Evolutionary conservation across 2,329 filamentous ascomycete genomes (phyloP).

Genomic region (Talaromyces sp.): DNA sequence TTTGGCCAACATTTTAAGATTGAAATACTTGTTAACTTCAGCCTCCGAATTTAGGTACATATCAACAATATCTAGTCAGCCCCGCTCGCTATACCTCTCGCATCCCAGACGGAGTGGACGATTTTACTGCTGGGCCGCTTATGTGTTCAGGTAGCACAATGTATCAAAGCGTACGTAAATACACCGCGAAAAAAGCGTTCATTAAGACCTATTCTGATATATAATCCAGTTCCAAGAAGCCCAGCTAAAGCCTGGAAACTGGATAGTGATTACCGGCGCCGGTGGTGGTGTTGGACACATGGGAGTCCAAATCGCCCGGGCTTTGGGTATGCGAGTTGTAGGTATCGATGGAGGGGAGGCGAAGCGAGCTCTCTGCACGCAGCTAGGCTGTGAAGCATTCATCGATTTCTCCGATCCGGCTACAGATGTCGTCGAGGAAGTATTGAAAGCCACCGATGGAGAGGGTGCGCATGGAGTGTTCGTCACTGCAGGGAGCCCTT

Average conservation of each 20-base stretch:
- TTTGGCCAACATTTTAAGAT: neutral
- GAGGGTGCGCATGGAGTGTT: slow-evolving; percentile 1
- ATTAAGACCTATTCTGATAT: neutral
- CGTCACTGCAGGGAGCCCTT: neutral
- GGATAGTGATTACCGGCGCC: slow-evolving; percentile 1
- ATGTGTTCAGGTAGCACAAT: slow-evolving; percentile 3
- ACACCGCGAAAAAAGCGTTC: neutral
- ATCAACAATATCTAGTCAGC: slow-evolving; percentile 2
- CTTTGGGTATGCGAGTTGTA: slow-evolving; percentile 1
- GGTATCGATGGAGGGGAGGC: slow-evolving; percentile 27
- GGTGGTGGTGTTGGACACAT: slow-evolving; percentile 5
- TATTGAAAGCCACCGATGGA: neutral
- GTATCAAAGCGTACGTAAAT: neutral
- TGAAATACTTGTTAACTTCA: neutral
- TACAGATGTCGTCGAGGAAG: neutral
- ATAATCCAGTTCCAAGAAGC: neutral
- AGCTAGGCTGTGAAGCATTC: neutral
- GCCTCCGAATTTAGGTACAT: neutral
- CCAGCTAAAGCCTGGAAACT: neutral
- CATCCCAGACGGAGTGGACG: neutral
- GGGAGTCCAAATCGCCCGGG: neutral
- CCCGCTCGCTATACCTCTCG: neutral
- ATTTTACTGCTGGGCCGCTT: neutral
- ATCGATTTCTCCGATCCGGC: neutral
- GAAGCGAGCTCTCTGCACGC: neutral